phyloP scores from a whole-genome alignment of 1,139 yeast species.

The Suhomyces choctaworum region DNA sequence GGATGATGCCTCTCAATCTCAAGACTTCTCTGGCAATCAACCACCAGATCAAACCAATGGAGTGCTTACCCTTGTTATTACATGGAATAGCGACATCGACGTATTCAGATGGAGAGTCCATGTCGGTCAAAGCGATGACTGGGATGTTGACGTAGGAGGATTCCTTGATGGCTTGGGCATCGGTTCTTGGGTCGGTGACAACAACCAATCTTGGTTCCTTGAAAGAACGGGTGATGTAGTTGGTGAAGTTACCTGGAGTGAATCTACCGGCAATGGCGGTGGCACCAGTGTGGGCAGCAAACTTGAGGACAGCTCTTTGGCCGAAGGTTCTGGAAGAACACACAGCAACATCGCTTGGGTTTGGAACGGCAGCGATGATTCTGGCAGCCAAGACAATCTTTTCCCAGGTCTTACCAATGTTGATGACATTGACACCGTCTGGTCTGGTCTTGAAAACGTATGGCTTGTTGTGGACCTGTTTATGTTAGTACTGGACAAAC shows the following conservation, averaged over 20 bases:
- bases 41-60: slow-evolving; percentile 99
- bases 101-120: slow-evolving; percentile 98
- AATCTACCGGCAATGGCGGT: slow-evolving; percentile 99
- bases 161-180: slow-evolving; percentile 99
- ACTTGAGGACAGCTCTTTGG: slow-evolving; percentile 99
- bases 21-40: slow-evolving; percentile 98
- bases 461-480: slow-evolving; percentile 95
- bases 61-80: slow-evolving; percentile 99
- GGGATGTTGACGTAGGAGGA: slow-evolving; percentile 99
- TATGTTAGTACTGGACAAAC: slow-evolving; percentile 41
- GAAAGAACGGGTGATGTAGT: slow-evolving; percentile 99
- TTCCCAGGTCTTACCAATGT: slow-evolving; percentile 99
- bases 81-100: slow-evolving; percentile 99
- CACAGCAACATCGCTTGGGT: slow-evolving; percentile 97
- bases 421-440: slow-evolving; percentile 98
- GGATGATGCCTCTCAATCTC: slow-evolving; percentile 97
- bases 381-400: slow-evolving; percentile 99
- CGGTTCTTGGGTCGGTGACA: slow-evolving; percentile 99
- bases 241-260: slow-evolving; percentile 99
- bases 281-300: slow-evolving; percentile 99
- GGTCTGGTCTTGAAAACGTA: slow-evolving; percentile 99
- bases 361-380: slow-evolving; percentile 99
- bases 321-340: slow-evolving; percentile 99
- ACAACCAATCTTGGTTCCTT: slow-evolving; percentile 99
- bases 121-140: slow-evolving; percentile 97